Base-by-base conservation (phyloP, 805 yeast species). In the Metschnikowia anglica region DNA sequence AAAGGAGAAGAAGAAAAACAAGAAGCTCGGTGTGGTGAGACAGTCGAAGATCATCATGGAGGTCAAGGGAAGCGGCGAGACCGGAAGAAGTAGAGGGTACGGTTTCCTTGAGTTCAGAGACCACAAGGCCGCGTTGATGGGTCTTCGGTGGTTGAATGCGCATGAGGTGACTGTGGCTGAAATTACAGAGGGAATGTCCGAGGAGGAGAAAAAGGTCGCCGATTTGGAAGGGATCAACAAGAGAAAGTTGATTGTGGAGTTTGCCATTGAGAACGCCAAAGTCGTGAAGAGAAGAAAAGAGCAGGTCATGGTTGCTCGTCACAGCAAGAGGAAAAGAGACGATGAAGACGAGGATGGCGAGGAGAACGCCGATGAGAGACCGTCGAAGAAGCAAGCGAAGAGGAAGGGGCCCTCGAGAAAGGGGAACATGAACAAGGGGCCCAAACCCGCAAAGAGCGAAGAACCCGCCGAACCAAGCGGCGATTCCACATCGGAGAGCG, bases 21-120 rank as follows among this genome's bases (percentile, higher is more conserved):
- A 85, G 59, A 84, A 88, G 55, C 79, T 77, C 34, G 99, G 99
- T 68, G 88, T 93, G 29, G 96, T 93, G 3, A 83, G 79, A 63
- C 98, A 93, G 66, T 85, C 97, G 19, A 93, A 93, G 70, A 83
- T 93, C 51, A 85, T 93, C 49, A 85, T 80, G 74, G 99, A 93
- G 67, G 86, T 88, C 33, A 91, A 90, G 62, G 96, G 89, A 6
- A 73, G 91, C 7, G 95, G 95, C 16, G 84, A 83, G 19, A 66
- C 74, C 21, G 99, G 99, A 43, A 78, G 99, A 65, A 83, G 93
- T 59, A 83, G 97, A 72, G 99, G 99, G 47, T 93, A 91, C 58
- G 99, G 99, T 50, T 91, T 93, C 74, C 66, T 93, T 34, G 98
- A 93, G 66, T 89, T 76, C 64, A 81, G 89, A 65, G 96, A 90